Evolutionary conservation across 2,329 filamentous ascomycete species (phyloP).

Genomic region (Colletotrichum orbiculare): DNA sequence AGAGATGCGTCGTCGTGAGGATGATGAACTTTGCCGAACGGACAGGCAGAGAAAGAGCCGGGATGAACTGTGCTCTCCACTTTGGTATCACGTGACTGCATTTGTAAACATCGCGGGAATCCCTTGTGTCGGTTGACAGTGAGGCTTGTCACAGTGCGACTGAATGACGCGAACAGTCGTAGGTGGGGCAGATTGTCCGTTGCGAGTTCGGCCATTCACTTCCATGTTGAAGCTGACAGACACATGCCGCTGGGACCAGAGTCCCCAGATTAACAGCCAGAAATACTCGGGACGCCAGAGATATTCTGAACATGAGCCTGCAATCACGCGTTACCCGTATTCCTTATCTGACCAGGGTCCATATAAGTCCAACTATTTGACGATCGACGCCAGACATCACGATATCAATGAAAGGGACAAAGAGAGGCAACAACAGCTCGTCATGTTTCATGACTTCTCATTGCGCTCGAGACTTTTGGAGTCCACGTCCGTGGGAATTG

Average conservation of each 20-base stretch:
- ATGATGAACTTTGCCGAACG: constrained; percentile 60
- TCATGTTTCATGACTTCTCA: constrained; percentile 35
- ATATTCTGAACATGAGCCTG: not conserved
- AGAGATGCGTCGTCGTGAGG: constrained; percentile 58
- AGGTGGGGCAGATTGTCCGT: constrained; percentile 31
- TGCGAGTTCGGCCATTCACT: constrained; percentile 6
- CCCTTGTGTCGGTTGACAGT: too few species aligned
- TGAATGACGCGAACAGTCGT: constrained; percentile 3
- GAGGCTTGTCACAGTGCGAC: not conserved
- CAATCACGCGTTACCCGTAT: too few species aligned
- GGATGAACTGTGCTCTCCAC: constrained; percentile 28
- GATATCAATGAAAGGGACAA: not conserved
- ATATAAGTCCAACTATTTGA: too few species aligned
- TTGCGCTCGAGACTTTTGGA: constrained; percentile 36
- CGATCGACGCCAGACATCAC: not conserved
- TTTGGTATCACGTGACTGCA: constrained; percentile 46
- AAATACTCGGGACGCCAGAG: too few species aligned
- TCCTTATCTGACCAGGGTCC: too few species aligned
- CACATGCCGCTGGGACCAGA: too few species aligned
- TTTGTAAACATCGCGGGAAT: too few species aligned
- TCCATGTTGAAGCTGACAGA: constrained; percentile 6
- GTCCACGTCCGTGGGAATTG: constrained; percentile 37
- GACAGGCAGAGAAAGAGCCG: constrained; percentile 44
- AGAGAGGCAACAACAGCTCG: constrained; percentile 8
- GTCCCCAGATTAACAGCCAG: too few species aligned